Evolutionary conservation across 805 yeast species (phyloP), one percentile per base, ranked within the genome.

Genomic region (Sugiyamaella mastotermitis): DNA sequence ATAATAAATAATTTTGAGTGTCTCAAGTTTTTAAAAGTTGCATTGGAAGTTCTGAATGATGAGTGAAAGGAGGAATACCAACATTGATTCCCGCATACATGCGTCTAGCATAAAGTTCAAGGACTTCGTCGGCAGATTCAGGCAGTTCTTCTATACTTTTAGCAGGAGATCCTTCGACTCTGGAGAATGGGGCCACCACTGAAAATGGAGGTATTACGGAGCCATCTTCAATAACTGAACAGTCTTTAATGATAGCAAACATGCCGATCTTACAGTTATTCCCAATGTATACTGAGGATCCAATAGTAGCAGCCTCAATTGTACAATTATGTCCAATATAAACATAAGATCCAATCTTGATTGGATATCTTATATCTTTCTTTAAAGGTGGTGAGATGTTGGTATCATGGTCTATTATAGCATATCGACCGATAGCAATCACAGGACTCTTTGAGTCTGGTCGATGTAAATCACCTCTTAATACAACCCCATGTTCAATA

Each of bases 251-350:
- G 19, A 66, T 56, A 1, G 60, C 53, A 22, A 61, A 58, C 42
- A 41, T 40, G 26, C 68, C 66, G 14, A 65, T 45, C 14, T 38
- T 36, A 41, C 63, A 54, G 35, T 56, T 48, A 16, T 37, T 37
- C 16, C 69, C 69, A 8, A 65, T 60, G 10, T 43, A 25, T 2
- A 64, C 67, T 19, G 49, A 45, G 3, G 62, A 57, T 3, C 71
- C 70, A 6, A 65, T 53, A n/a, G 53, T 37, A 3, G 66, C 66
- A 5, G 69, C 67, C 34, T 58, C 49, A 11, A 64, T 35, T 5
- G 27, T 31, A 2, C 58, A 38, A 26, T 45, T 35, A n/a, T 34
- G 35, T 16, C 68, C 71, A 7, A 65, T 48, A 17, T 46, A 47
- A 10, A 66, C 70, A 33, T 44, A 55, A 30, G 53, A 53, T 16